Evolutionary conservation across 1,139 yeast species (phyloP).

Genomic region (Kodamaea derodonti): DNA sequence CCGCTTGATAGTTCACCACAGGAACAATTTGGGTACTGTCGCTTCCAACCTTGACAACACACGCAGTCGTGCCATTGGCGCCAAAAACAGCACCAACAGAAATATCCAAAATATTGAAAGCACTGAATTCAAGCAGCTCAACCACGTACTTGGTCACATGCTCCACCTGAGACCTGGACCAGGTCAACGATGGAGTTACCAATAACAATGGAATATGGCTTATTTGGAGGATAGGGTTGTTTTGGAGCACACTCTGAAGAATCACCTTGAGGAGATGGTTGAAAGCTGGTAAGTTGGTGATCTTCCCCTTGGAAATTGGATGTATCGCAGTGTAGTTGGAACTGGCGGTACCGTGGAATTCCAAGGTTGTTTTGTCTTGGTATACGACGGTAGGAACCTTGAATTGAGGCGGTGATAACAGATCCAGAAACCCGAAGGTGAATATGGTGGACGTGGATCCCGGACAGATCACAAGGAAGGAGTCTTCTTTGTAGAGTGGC

Average conservation of each 20-base stretch:
- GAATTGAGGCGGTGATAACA: conserved; percentile 71
- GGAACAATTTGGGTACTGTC: conserved; percentile 76
- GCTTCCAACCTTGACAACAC: conserved; percentile 79
- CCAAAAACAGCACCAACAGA: conserved; percentile 71
- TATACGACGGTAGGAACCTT: conserved; percentile 76
- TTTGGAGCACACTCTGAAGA: conserved; percentile 52
- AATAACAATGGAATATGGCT: conserved; percentile 48
- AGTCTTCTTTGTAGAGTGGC: conserved; percentile 63
- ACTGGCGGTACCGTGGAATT: conserved; percentile 24
- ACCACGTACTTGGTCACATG: conserved; percentile 68
- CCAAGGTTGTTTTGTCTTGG: conserved; percentile 37
- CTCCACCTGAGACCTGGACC: conserved; percentile 71
- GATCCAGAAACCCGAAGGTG: conserved; percentile 78
- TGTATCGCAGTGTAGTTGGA: conserved; percentile 38
- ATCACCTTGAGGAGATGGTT: conserved; percentile 61
- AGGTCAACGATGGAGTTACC: conserved; percentile 58
- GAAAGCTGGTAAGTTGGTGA: conserved; percentile 67
- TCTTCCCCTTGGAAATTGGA: conserved; percentile 64
- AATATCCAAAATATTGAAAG: conserved; percentile 65
- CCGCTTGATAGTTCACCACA: conserved; percentile 63
- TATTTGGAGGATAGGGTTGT: conserved; percentile 48
- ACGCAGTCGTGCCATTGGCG: conserved; percentile 52
- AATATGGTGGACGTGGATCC: conserved; percentile 77
- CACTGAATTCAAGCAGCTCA: conserved; percentile 70
- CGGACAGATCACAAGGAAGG: conserved; percentile 66